Base-by-base conservation (phyloP, 225 moss, liverwort and hornwort species). In the Physcomitrellopsis africana region DNA sequence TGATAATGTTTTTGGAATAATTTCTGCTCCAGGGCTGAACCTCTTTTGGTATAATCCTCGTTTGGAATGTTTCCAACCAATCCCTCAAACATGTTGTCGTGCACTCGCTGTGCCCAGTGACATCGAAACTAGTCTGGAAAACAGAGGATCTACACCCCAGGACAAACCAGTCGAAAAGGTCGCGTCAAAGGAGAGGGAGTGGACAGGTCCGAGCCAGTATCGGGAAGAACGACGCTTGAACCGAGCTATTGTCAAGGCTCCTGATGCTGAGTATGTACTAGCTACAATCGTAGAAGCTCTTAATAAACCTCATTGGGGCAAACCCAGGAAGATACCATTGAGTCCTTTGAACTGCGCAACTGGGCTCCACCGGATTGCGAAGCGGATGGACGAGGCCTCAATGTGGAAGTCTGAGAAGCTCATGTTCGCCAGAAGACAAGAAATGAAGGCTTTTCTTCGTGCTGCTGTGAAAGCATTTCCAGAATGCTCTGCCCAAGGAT, bases 361-460 rank as follows among this genome's bases (percentile, higher is more conserved):
- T 57, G 91, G 94, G 23, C 85, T 99, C 63, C 97, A 99, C 76
- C 81, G 94, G 57, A 88, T 99, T 54, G 93, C 91, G 1, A 94
- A 89, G 73, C 91, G 92, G 47, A 86, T 99, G 91, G 94, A 99
- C 59, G 78, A 71, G 51, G 83, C 81, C 5, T 93, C 90, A 19
- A 82, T 89, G 86, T 66, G 75, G 37, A 90, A 81, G 60, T 89
- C 89, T 44, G 93, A 89, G 75, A 85, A 87, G 65, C 89, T 99
- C 41, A 48, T 75, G 44, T 92, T 94, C 27, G 93, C 97, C 26
- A 86, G 97, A 55, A 52, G 85, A 64, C 81, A 72, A 49, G 80
- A 85, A 45, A 88, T 99, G 95, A 86, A 67, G 51, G 67, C 76
- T 5, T 75, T 99, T 49, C 81, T 93, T 5, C 72, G 63, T 47